Percentiles rank a stretch among this genome's conserved stretches.
Conservation (phyloP, 441 rosid species). For the Erodium trifolium region DNA sequence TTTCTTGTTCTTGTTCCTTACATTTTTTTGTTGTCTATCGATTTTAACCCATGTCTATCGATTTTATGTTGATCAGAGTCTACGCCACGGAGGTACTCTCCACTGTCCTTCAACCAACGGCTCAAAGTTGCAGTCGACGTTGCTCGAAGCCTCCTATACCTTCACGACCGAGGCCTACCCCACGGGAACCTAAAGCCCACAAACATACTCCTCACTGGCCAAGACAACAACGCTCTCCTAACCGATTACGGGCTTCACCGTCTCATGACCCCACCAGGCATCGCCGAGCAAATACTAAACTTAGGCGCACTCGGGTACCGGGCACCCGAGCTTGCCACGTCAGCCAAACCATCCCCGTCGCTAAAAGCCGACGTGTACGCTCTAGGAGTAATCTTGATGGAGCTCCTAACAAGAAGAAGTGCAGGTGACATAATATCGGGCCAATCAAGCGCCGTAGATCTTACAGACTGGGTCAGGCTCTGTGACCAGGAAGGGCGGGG, state of each 20-base stretch:
- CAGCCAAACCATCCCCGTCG: slow-evolving; percentile 60
- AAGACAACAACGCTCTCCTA: slow-evolving; percentile 39
- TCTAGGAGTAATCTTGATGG: slow-evolving; percentile 86
- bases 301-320: slow-evolving; percentile 90
- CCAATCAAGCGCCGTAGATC: slow-evolving; percentile 86
- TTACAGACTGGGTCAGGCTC: slow-evolving; percentile 75
- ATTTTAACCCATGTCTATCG: neutral
- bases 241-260: slow-evolving; percentile 82
- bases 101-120: slow-evolving; percentile 64
- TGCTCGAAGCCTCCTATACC: slow-evolving; percentile 59
- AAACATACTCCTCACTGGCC: slow-evolving; percentile 59
- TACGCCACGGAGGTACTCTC: slow-evolving; percentile 80
- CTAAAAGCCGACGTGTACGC: slow-evolving; percentile 77
- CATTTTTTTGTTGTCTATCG: too few species aligned
- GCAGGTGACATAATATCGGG: slow-evolving; percentile 96
- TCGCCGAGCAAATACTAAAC: slow-evolving; percentile 75
- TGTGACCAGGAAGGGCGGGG: slow-evolving; percentile 84
- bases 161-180: slow-evolving; percentile 69
- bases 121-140: slow-evolving; percentile 72
- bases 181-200: slow-evolving; percentile 92
- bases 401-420: slow-evolving; percentile 72
- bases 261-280: slow-evolving; percentile 73
- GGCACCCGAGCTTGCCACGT: slow-evolving; percentile 67
- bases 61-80: slow-evolving; percentile 40
- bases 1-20: too few species aligned